phyloP scores from a whole-genome alignment of 208 protist species.

The Perkinsela sp. region DNA sequence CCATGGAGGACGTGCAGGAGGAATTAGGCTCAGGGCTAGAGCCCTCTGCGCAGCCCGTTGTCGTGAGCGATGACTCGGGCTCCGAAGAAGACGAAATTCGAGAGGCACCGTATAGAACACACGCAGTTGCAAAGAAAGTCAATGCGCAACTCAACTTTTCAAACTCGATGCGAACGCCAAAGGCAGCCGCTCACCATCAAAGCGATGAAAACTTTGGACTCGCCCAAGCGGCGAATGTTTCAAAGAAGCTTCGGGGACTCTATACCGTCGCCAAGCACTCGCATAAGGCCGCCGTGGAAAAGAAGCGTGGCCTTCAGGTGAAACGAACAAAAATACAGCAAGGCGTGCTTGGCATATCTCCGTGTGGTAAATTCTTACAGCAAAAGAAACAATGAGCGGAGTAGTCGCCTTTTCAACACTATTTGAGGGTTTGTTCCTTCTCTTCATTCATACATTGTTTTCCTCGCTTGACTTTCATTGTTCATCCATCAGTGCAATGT shows the following conservation, averaged over 20 bases:
- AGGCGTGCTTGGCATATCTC: neutral
- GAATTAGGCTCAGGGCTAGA: conserved; percentile 42
- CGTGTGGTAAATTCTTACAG: neutral
- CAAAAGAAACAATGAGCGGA: neutral
- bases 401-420: too few species aligned
- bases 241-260: conserved; percentile 28
- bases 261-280: conserved; percentile 16
- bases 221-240: conserved; percentile 24
- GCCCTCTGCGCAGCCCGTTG: conserved; percentile 42
- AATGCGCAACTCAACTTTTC: conserved; percentile 42
- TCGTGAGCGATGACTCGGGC: conserved; percentile 13
- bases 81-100: conserved; percentile 47
- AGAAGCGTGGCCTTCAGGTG: conserved; percentile 13
- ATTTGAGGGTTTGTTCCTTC: too few species aligned
- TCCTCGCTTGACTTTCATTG: neutral
- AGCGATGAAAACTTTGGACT: conserved; percentile 28
- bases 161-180: conserved; percentile 46
- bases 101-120: conserved; percentile 30
- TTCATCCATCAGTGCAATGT: neutral
- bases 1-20: conserved; percentile 12
- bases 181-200: conserved; percentile 62
- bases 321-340: conserved; percentile 3
- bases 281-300: conserved; percentile 25
- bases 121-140: conserved; percentile 51
- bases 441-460: too few species aligned